Conservation (phyloP, 768 basidiomycete species). For the Bullera alba region DNA sequence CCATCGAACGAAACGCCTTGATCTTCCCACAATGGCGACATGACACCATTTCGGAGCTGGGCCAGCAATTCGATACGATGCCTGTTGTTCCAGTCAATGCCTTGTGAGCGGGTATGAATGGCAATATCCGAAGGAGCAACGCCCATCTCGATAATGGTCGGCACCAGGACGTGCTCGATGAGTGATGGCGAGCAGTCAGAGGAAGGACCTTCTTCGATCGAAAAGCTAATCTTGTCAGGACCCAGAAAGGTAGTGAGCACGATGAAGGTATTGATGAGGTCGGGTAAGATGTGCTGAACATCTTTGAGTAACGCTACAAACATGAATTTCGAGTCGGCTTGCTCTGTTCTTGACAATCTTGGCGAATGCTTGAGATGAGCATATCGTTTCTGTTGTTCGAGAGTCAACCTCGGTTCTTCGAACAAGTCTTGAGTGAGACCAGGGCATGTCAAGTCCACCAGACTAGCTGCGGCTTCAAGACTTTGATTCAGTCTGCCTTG, state of each 20-base stretch:
- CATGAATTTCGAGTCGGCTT: neutral
- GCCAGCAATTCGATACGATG: neutral
- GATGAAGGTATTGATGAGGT: neutral
- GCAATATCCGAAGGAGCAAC: neutral
- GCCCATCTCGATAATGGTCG: neutral
- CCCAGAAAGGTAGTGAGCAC: neutral
- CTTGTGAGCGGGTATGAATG: neutral
- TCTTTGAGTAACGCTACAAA: neutral
- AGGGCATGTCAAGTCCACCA: too few species aligned
- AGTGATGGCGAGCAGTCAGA: neutral
- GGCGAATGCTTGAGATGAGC: neutral
- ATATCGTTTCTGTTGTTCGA: neutral
- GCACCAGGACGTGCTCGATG: neutral
- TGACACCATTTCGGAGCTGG: neutral
- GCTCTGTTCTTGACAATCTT: too few species aligned
- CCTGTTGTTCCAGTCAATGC: neutral
- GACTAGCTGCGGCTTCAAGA: too few species aligned
- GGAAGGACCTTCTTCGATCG: neutral
- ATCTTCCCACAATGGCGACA: neutral
- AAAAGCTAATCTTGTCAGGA: neutral
- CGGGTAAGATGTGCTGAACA: neutral
- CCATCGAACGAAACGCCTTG: neutral
- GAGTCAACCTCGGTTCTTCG: neutral
- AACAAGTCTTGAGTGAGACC: too few species aligned
- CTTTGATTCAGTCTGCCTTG: too few species aligned